Base-by-base conservation (phyloP, 257 asterid genomes). In the Solanum corneliomulleri region DNA sequence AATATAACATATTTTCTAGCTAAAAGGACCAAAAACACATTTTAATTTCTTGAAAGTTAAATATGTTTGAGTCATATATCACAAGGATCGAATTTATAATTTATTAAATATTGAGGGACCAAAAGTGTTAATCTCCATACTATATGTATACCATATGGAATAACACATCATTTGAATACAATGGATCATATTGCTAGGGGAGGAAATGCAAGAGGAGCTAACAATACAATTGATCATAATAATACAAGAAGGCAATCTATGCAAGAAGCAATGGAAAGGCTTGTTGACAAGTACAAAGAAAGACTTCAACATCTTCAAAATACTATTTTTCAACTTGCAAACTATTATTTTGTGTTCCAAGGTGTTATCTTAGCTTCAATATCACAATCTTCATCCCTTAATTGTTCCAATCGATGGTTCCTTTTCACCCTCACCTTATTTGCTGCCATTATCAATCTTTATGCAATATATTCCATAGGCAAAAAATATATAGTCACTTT, bases 311-410 rank as follows among this genome's bases (percentile, higher is more conserved):
- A 83, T 29, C 89, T 90, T 13, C 87, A 87, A 27, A 66, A 27
- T 62, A 68, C 86, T 42, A 85, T 88, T 1, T 90, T 90, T 13
- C 92, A 90, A 33, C 85, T 88, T 20, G 89, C 89, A 3, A 90
- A 90, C 27, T 90, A 90, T 33, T 88, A 86, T 86, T 86, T 90
- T 58, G 90, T 90, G 11, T 90, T 90, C 49, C 92, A 88, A 27
- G 92, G 88, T 7, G 90, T 84, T 0, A 49, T 90, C 7, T 45
- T 90, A 27, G 87, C 89, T 0, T 89, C 87, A 11, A 58, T 71
- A 52, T 86, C 88, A 52, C 87, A 84, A 76, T 39, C 85, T 11
- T 29, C 87, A 3, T 74, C 87, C 23, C 81, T 62, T 3, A n/a
- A n/a, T 23, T 62, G 70, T 62, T 62, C 70, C 70, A 62, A 62